These are phyloP conservation scores for Penicillium chermesinum DNA, from an alignment of 495 filamentous ascomycete genomes.

Conservation along the genomic window DNA sequence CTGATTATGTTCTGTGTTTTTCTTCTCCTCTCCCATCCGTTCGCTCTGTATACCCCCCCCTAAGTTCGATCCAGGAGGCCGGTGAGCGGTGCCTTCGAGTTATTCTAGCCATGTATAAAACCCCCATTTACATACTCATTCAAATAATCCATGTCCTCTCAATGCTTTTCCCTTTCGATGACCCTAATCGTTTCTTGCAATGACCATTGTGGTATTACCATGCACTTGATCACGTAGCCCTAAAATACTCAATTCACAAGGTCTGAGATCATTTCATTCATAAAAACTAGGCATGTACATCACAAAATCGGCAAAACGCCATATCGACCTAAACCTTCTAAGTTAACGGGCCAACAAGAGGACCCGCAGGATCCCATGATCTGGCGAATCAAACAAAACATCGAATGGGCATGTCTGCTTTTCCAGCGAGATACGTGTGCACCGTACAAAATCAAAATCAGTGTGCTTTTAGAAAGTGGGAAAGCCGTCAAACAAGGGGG, in stretches of 20 bases:
- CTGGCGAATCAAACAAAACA: too few species aligned
- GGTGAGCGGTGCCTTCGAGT: slow-evolving; percentile 17
- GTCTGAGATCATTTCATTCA: slow-evolving; percentile 22
- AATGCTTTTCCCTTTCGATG: too few species aligned
- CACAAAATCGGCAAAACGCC: slow-evolving; percentile 15
- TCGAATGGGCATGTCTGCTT: too few species aligned
- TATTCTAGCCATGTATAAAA: slow-evolving; percentile 22
- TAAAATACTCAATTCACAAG: too few species aligned
- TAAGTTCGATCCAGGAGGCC: slow-evolving; percentile 19
- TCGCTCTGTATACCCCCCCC: slow-evolving; percentile 25
- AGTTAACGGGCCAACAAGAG: slow-evolving; percentile 2
- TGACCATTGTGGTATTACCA: too few species aligned
- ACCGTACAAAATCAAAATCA: slow-evolving; percentile 6
- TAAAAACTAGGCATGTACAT: slow-evolving; percentile 23
- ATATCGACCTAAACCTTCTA: slow-evolving; percentile 6
- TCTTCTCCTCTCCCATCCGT: slow-evolving; percentile 16
- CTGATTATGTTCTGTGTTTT: slow-evolving; percentile 12
- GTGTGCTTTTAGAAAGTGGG: slow-evolving; percentile 14
- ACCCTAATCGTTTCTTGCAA: too few species aligned
- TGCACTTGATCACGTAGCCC: too few species aligned
- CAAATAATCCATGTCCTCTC: neutral
- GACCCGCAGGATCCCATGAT: too few species aligned
- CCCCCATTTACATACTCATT: slow-evolving; percentile 12
- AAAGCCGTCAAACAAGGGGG: neutral
- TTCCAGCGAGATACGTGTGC: too few species aligned